Evolutionary conservation across 495 filamentous ascomycete species (phyloP), one percentile per base, ranked within the genome.

Genomic region (Amphirosellinia nigrospora): DNA sequence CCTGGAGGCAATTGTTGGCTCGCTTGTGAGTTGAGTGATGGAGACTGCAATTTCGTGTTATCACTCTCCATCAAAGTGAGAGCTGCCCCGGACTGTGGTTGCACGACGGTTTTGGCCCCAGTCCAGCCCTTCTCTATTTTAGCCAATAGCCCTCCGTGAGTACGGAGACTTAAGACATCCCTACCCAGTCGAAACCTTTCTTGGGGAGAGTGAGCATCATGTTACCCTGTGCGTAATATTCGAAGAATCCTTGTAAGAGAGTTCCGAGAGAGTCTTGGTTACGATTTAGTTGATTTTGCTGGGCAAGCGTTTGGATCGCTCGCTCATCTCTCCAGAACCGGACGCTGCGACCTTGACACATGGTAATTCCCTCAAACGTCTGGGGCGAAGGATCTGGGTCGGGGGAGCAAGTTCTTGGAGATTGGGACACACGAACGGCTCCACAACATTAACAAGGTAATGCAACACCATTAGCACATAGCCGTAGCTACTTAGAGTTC

Each of bases 381-480:
- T 80, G 75, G 0, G 81, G 77, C 9, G 79, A 71, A 11, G 83
- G 72, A 66, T 80, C 72, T 43, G 79, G 77, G 38, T 78, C 78
- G 7, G 80, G 78, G 79, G 81, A n/a, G 82, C 81, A 11, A 86
- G 76, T 7, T 82, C 73, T 77, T 96, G 93, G 10, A 96, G 83
- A 75, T 96, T 96, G 0, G 89, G 91, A 52, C 90, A 85, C n/a
- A 96, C 89, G 45, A 92, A 91, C 4, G 93, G 93, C 41, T 86
- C 79, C 16, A 87, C 91, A 64, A 96, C 75, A 73, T 96, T 95
- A 70, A 93, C 84, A 38, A 96, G 89, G 72, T 94, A 96, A 76
- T 96, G 93, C n/a, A 96, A 81, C n/a, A 93, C 89, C 92, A 96
- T 94, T 8, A 96, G 82, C n/a, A 93, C 92, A 78, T 94, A 96